These are phyloP conservation scores for Hemisphaericaspora lyxosophila DNA, from an alignment of 1,139 yeast species.

Conservation along the genomic window DNA sequence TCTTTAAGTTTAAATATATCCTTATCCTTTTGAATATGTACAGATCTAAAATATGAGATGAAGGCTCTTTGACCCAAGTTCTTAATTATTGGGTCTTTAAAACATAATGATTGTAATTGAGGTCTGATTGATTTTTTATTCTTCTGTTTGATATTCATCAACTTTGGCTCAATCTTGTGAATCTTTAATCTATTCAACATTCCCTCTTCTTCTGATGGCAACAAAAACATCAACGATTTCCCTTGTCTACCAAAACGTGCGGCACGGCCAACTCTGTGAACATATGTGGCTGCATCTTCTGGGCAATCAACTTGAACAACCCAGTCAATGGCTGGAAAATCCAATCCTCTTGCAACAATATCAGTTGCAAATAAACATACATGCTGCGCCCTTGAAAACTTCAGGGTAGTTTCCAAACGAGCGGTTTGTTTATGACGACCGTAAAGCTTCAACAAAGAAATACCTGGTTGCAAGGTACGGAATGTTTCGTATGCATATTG, in stretches of 20 bases:
- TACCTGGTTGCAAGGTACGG: conserved; percentile 92
- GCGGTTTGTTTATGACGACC: conserved; percentile 96
- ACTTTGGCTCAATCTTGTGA: conserved; percentile 67
- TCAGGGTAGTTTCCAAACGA: conserved; percentile 82
- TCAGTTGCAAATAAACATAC: conserved; percentile 95
- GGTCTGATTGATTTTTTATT: conserved; percentile 78
- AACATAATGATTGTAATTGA: conserved; percentile 85
- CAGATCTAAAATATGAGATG: conserved; percentile 82
- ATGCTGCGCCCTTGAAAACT: conserved; percentile 81
- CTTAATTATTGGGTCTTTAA: conserved; percentile 87
- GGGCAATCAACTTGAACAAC: conserved; percentile 95
- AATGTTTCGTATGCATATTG: conserved; percentile 91
- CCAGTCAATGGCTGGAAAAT: conserved; percentile 98
- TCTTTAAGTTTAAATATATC: conserved; percentile 76
- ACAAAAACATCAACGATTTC: conserved; percentile 75
- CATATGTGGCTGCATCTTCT: conserved; percentile 91
- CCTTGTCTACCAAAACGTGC: conserved; percentile 94
- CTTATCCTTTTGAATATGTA: conserved; percentile 84
- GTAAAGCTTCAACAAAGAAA: conserved; percentile 84
- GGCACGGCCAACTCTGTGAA: conserved; percentile 94
- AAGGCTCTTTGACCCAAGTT: conserved; percentile 95
- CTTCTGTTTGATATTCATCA: conserved; percentile 72
- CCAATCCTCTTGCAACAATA: conserved; percentile 95
- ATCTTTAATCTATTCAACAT: conserved; percentile 64
- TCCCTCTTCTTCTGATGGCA: conserved; percentile 81